Evolutionary conservation across 805 yeast species (phyloP), one percentile per base, ranked within the genome.

Genomic region (Peterozyma toletana): DNA sequence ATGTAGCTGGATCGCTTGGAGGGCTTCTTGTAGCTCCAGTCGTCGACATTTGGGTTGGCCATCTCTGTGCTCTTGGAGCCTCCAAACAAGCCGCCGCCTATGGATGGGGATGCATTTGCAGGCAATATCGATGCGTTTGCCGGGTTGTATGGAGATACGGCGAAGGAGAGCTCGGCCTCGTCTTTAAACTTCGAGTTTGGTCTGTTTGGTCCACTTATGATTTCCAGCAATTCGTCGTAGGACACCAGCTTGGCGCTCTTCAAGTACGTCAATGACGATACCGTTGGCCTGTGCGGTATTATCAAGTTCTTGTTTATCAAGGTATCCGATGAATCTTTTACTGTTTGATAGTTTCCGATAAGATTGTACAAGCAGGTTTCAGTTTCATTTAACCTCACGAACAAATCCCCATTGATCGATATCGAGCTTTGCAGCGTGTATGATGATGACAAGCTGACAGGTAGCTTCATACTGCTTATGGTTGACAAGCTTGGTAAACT

Each of bases 251-350:
- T 77, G 0, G 83, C 66, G 2, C 96, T 96, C 51, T 83, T 78
- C 6, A 93, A 86, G 93, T 96, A 86, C 59, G 83, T 91, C 37
- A 86, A 67, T 0, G 93, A 76, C 33, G 88, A 78, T 6, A 86
- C 78, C 4, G 77, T 71, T 2, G 99, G 99, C 39, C 98, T 71
- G 30, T 78, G 75, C 2, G 96, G 95, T 16, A 83, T 74, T 5
- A 73, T 64, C 38, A 84, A 70, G 48, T 78, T 75, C 21, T 77
- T 83, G 54, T 86, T 83, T 64, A 83, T 90, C 33, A 93, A 63
- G 1, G 71, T 63, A 58, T 86, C 96, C 14, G 45, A 39, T 1
- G 60, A 53, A 44, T 55, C 62, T 17, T 55, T 39, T 6, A 59
- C 52, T 49, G 53, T 45, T 11, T 59, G 55, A 3, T 59, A 57